Percentiles rank a stretch among this genome's conserved stretches.
Conservation (phyloP, 805 yeast genomes). For the Saturnispora kantuleensis region DNA sequence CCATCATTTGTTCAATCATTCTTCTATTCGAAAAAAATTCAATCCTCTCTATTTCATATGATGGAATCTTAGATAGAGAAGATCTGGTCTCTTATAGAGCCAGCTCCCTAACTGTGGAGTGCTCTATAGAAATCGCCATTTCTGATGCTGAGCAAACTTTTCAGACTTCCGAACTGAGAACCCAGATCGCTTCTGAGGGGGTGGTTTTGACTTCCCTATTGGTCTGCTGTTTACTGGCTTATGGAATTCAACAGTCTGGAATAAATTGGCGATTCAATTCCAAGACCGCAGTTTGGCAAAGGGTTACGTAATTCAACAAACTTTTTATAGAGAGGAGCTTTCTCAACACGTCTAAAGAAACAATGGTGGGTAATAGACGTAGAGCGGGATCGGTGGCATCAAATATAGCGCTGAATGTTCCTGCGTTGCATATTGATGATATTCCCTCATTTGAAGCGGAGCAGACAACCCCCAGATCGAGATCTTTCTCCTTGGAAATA, state of each 20-base stretch:
- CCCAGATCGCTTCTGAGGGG: neutral
- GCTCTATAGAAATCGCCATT: neutral
- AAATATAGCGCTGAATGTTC: slow-evolving; percentile 45
- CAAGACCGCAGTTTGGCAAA: neutral
- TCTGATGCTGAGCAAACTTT: neutral
- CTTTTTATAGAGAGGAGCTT: neutral
- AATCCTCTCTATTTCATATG: neutral
- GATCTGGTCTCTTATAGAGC: neutral
- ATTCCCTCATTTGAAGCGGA: neutral
- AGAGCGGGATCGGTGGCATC: slow-evolving; percentile 58
- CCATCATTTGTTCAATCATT: neutral
- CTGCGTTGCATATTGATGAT: slow-evolving; percentile 21
- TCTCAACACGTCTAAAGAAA: neutral
- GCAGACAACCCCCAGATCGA: neutral
- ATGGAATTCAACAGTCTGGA: too few species aligned
- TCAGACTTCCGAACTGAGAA: too few species aligned
- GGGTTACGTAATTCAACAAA: neutral
- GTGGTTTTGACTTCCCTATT: neutral
- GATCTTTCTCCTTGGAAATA: neutral
- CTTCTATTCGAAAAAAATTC: neutral
- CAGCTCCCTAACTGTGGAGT: neutral
- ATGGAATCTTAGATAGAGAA: slow-evolving; percentile 1
- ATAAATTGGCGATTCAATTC: neutral
- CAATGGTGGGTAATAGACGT: slow-evolving; percentile 20
- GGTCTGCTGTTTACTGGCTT: neutral